A percentile compares a stretch with the other conserved stretches of the same genome.
phyloP scores from a whole-genome alignment of 306 rosid species.

The Macrotyloma uniflorum region DNA sequence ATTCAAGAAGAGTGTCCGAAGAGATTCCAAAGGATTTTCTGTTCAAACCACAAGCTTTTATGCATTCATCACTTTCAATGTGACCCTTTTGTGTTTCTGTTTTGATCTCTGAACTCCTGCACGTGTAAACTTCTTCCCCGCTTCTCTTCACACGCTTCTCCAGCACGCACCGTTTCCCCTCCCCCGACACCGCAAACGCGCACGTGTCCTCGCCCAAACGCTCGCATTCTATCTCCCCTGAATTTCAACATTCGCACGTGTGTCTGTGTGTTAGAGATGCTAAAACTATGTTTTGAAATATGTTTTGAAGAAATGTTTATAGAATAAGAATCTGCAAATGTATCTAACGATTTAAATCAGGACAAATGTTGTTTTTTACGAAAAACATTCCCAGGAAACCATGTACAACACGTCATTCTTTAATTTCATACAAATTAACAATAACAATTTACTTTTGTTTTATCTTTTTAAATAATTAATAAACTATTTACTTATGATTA shows the following conservation, averaged over 20 bases:
- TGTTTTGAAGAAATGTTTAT: background rate
- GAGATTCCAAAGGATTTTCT: conserved; percentile 68
- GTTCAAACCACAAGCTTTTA: conserved; percentile 67
- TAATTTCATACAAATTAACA: too few relatives aligned
- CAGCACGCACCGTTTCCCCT: conserved; percentile 72
- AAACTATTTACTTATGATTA: too few relatives aligned
- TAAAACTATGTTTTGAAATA: background rate
- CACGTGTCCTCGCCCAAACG: conserved; percentile 53
- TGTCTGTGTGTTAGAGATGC: background rate
- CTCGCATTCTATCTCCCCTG: conserved; percentile 61
- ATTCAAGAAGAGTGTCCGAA: conserved; percentile 64
- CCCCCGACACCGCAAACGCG: conserved; percentile 69
- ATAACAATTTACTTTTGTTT: too few relatives aligned
- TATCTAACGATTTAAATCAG: background rate
- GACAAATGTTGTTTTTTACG: background rate
- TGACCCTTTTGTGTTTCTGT: conserved; percentile 57
- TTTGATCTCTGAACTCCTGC: conserved; percentile 65
- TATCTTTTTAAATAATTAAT: too few relatives aligned
- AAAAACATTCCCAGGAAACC: too few relatives aligned
- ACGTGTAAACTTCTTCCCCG: conserved; percentile 66
- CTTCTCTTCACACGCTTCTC: conserved; percentile 66
- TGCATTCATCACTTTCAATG: conserved; percentile 61
- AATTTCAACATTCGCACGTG: background rate
- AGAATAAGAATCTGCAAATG: too few relatives aligned
- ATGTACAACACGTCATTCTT: background rate